Percentiles rank a stretch among this genome's conserved stretches.
Evolutionary conservation across 2,329 filamentous ascomycete species (phyloP).

Genomic region (Fusarium lateritium): DNA sequence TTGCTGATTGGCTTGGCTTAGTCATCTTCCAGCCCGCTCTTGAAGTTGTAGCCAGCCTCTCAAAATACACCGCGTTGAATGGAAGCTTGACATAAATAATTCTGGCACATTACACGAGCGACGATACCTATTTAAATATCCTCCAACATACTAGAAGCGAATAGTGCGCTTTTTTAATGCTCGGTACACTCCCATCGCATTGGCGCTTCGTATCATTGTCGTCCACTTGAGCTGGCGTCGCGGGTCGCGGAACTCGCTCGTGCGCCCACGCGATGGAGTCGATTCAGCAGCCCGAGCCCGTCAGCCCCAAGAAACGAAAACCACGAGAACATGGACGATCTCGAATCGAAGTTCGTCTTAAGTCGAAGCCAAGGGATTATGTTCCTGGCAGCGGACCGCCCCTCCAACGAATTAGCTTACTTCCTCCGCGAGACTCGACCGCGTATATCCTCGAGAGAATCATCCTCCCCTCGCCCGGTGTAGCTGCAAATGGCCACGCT

Average conservation of each 20-base stretch:
- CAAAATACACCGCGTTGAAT: background rate
- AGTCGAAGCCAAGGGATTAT: conserved; percentile 54
- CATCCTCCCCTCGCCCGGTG: conserved; percentile 58
- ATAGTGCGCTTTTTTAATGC: background rate
- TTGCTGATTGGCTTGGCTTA: conserved; percentile 7
- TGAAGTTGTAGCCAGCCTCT: conserved; percentile 5
- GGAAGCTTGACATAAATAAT: background rate
- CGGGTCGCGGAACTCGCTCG: conserved; percentile 23
- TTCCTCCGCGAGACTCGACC: conserved; percentile 64
- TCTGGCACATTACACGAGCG: background rate
- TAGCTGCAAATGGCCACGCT: conserved; percentile 54
- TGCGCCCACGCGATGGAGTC: conserved; percentile 41
- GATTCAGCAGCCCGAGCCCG: conserved; percentile 14
- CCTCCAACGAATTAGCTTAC: conserved; percentile 62
- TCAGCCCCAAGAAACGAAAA: conserved; percentile 32
- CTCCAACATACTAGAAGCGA: too few species aligned
- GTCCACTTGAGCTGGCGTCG: conserved; percentile 8
- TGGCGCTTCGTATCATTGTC: background rate
- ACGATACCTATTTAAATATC: background rate
- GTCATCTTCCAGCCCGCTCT: conserved; percentile 7
- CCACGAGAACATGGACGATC: conserved; percentile 12
- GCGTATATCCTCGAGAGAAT: conserved; percentile 71
- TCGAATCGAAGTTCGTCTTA: conserved; percentile 40
- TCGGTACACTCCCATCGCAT: background rate
- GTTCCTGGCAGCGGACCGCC: conserved; percentile 64